phyloP scores from a whole-genome alignment of 306 rosid genomes.

The Notholithocarpus densiflorus region DNA sequence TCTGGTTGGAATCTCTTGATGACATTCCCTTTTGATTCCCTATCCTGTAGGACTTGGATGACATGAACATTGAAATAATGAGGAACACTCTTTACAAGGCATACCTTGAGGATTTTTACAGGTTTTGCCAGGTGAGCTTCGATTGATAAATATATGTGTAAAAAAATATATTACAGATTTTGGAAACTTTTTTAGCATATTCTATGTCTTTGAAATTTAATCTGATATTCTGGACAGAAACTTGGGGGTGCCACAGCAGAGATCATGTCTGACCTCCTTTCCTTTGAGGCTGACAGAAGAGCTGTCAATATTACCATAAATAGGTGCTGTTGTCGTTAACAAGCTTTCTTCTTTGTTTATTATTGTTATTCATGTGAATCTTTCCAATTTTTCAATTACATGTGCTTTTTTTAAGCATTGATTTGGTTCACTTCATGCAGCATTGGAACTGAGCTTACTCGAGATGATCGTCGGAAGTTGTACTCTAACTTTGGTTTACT shows the following conservation, averaged over 20 bases:
- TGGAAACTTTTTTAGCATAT: not conserved
- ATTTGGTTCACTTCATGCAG: slow-evolving; percentile 40
- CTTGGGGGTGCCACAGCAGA: slow-evolving; percentile 97
- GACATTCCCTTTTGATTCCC: slow-evolving; percentile 1
- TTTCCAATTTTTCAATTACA: not conserved
- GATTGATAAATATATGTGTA: not conserved
- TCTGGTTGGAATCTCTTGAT: slow-evolving; percentile 1
- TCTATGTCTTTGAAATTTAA: slow-evolving; percentile 23
- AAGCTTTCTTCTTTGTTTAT: not conserved
- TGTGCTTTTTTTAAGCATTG: slow-evolving; percentile 11
- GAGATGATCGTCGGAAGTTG: slow-evolving; percentile 89
- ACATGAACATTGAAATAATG: slow-evolving; percentile 98
- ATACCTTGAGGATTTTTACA: slow-evolving; percentile 93
- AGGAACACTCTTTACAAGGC: slow-evolving; percentile 98
- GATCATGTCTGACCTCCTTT: slow-evolving; percentile 97
- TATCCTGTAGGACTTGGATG: slow-evolving; percentile 81
- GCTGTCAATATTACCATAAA: slow-evolving; percentile 94
- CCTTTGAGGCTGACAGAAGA: slow-evolving; percentile 98
- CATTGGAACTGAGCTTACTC: slow-evolving; percentile 97
- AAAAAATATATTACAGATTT: not conserved
- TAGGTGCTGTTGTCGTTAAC: slow-evolving; percentile 44
- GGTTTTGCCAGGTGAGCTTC: slow-evolving; percentile 80
- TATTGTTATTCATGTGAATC: not conserved
- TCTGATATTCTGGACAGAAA: slow-evolving; percentile 53
- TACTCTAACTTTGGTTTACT: slow-evolving; percentile 93